Base-by-base conservation (phyloP, 2,329 filamentous ascomycete genomes). In the Arthrocladium fulminans region DNA sequence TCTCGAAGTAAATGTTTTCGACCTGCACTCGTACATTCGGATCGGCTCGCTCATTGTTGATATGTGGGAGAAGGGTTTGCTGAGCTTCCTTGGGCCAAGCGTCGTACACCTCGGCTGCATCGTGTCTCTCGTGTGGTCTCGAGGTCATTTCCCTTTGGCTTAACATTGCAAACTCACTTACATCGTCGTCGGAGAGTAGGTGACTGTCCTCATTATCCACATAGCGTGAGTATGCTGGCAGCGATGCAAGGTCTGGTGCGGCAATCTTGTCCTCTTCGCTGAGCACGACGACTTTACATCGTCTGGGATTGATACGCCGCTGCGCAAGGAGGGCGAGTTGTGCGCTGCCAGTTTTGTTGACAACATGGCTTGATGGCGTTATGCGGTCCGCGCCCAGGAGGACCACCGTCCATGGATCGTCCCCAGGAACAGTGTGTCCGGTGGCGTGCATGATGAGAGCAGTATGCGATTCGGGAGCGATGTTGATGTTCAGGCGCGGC, bases 331-430 rank as follows among this genome's bases (percentile, higher is more conserved):
- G 65, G 0, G 78, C 71, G 1, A 76, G 73, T 1, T 79, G 73
- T 5, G 84, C 62, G 1, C 79, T 81, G 0, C 82, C 81, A 0
- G 73, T 79, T 62, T 85, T 86, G 63, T 85, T 86, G 61, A 74
- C 79, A 15, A 84, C 75, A 24, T 76, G 73, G 1, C 80, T 81
- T 1, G 65, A 60, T 0, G 65, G 60, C 10, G 75, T 74, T 47
- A 86, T 79, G 3, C 77, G 67, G 58, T 86, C 82, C 1, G 81
- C 80, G 1, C 81, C 81, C 1, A 86, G 65, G 2, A 86, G 63
- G 1, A 86, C 64, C 82, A 45, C 9, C 3, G 20, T 23, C 23
- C n/a, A n/a, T n/a, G n/a, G n/a, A n/a, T n/a, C n/a, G n/a, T n/a
- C n/a, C n/a, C n/a, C n/a, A n/a, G n/a, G n/a, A n/a, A n/a, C n/a